Percentiles rank a stretch among this genome's conserved stretches.
phyloP scores from a whole-genome alignment of 306 rosid species.

The Delonix regia region DNA sequence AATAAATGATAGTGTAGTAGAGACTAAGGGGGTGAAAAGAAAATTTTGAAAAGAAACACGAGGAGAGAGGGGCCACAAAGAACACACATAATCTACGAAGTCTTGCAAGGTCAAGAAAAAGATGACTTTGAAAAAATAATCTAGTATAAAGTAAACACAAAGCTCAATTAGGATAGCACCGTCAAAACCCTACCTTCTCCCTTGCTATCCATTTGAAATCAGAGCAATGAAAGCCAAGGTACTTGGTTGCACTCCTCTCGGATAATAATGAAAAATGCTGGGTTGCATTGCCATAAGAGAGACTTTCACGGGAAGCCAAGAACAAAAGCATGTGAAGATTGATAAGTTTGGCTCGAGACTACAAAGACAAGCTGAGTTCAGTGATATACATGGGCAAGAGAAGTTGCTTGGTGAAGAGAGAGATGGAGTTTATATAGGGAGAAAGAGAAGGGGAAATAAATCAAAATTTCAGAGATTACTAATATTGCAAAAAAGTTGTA shows the following conservation, averaged over 20 bases:
- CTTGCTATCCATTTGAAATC: constrained; percentile 18
- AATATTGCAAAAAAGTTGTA: constrained; percentile 55
- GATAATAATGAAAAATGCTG: not conserved
- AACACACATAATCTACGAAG: not conserved
- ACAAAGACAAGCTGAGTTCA: not conserved
- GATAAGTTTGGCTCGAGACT: constrained; percentile 9
- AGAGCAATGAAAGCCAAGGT: constrained; percentile 32
- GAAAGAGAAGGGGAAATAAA: constrained; percentile 5
- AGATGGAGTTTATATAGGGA: constrained; percentile 46
- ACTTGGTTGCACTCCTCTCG: not conserved
- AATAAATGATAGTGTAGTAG: not conserved
- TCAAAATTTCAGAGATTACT: constrained; percentile 37
- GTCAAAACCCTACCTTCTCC: not conserved
- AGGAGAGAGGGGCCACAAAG: fast-evolving
- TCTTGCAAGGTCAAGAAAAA: constrained; percentile 93
- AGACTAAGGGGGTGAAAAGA: not conserved
- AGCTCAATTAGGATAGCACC: constrained; percentile 86
- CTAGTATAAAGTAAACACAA: not conserved
- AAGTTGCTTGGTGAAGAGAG: constrained; percentile 34
- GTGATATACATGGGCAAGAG: constrained; percentile 51
- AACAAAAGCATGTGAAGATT: constrained; percentile 29
- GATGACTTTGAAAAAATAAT: no score
- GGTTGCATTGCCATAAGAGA: constrained; percentile 19
- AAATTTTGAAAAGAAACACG: fast-evolving
- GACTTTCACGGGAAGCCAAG: constrained; percentile 28